A percentile compares a stretch with the other conserved stretches of the same genome.
Evolutionary conservation across 768 basidiomycete species (phyloP).

Genomic region (Boletus fagicola): DNA sequence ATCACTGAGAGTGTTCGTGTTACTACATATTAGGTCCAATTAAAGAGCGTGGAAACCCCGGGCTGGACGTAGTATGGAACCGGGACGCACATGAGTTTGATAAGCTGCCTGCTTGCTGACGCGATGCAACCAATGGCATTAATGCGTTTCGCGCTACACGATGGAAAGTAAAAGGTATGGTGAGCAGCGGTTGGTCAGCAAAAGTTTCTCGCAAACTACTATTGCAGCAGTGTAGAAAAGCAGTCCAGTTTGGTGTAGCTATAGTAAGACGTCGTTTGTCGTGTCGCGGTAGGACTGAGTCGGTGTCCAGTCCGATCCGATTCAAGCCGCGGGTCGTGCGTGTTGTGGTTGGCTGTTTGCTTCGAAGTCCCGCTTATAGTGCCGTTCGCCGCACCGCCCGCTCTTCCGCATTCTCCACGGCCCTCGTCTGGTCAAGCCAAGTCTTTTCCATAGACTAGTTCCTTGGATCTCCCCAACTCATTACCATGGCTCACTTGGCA

Average conservation of each 20-base stretch:
- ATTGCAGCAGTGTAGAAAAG: neutral
- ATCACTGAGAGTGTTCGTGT: no score
- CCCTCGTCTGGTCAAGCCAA: slow-evolving; percentile 11
- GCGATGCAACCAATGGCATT: neutral
- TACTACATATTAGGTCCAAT: no score
- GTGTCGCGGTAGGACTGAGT: neutral
- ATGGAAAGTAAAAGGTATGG: neutral
- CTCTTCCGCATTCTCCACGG: slow-evolving; percentile 14
- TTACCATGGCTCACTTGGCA: slow-evolving; percentile 49
- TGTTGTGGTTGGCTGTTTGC: slow-evolving; percentile 11
- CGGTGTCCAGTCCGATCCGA: slow-evolving; percentile 6
- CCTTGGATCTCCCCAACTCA: slow-evolving; percentile 34
- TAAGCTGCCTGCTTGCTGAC: neutral
- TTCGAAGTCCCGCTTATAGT: neutral
- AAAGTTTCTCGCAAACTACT: neutral
- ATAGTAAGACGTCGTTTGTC: neutral
- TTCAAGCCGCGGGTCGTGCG: slow-evolving; percentile 2
- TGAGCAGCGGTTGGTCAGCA: neutral
- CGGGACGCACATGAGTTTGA: neutral
- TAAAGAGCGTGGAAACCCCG: no score
- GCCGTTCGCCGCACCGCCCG: neutral
- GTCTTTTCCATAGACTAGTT: slow-evolving; percentile 21
- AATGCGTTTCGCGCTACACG: neutral
- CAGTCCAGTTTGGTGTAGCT: neutral
- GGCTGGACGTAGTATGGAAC: no score